Evolutionary conservation across 1,284 basidiomycete species (phyloP).

Genomic region (Testicularia cyperi): DNA sequence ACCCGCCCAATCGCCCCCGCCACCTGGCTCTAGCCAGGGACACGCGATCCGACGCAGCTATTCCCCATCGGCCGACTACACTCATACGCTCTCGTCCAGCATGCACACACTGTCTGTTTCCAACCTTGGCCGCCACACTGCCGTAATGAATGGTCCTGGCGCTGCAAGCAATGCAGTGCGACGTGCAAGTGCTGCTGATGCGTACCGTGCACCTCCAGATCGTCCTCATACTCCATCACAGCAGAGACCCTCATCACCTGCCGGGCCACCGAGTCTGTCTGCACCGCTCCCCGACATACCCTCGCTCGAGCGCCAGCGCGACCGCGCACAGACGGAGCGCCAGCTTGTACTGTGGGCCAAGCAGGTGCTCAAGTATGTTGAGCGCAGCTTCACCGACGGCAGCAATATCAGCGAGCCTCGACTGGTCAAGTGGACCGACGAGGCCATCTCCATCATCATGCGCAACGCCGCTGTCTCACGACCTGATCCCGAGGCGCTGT

Average conservation of each 20-base stretch:
- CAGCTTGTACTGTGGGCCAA: slow-evolving; percentile 74
- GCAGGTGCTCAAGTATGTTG: slow-evolving; percentile 77
- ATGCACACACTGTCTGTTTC: background rate
- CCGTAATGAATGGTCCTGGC: too few species aligned
- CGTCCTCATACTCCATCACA: background rate
- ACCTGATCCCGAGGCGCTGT: slow-evolving; percentile 73
- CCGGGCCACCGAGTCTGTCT: slow-evolving; percentile 26
- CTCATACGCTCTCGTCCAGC: background rate
- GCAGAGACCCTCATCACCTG: slow-evolving; percentile 3
- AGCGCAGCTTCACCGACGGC: slow-evolving; percentile 59
- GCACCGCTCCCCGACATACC: slow-evolving; percentile 49
- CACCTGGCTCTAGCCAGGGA: background rate
- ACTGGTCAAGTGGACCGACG: slow-evolving; percentile 68
- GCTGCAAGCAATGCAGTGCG: too few species aligned
- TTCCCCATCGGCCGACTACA: background rate
- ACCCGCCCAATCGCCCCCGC: background rate
- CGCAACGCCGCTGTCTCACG: slow-evolving; percentile 39
- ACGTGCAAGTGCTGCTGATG: slow-evolving; percentile 10
- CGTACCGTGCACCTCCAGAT: background rate
- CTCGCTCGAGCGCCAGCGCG: slow-evolving; percentile 34
- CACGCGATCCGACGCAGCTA: background rate
- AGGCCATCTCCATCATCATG: slow-evolving; percentile 63
- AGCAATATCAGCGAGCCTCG: slow-evolving; percentile 67
- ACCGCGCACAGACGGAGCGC: slow-evolving; percentile 64
- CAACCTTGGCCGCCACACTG: too few species aligned